Base-by-base conservation (phyloP, 495 filamentous ascomycete genomes). In the Penicillium daleae region DNA sequence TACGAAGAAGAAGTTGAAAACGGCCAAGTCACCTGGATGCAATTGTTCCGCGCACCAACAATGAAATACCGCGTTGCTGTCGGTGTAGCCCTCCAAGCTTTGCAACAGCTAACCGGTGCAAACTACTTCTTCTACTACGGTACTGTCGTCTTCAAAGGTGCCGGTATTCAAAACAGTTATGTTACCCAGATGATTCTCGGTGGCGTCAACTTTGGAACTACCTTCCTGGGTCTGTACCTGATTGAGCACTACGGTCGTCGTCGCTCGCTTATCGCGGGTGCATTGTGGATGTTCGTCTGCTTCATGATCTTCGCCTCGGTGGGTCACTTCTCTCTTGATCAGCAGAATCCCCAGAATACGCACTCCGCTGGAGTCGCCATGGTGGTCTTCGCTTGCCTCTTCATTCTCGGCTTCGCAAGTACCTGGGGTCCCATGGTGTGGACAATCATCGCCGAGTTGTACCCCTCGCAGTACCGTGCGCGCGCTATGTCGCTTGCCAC, bases 391-490 rank as follows among this genome's bases (percentile, higher is more conserved):
- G 86, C 90, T 1, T 87, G 86, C 62, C 80, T 92, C 55, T 92
- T 89, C 51, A 82, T 83, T 51, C 74, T 77, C 42, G 72, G 72
- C 13, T 85, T 78, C 57, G 85, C 85, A 6, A 87, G 80, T 44
- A 92, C 90, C 7, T 94, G 91, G 91, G 92, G 90, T 37, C 92
- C 92, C 1, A 88, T 93, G 64, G 82, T 93, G 24, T 96, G 91
- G 91, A 82, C 89, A 12, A 87, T 91, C 48, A 83, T 88, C 26
- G 90, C 89, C 12, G 92, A 96, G 74, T 82, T 94, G 52, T 96
- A 89, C 71, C 92, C 92, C 7, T 83, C 86, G 26, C 80, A 87
- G 44, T 92, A 92, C 69, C 85, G 91, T 9, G 89, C 90, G 1
- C 84, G 85, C 17, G 87, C 80, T 21, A 92, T 93, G 88, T 89